Evolutionary conservation across 2,329 filamentous ascomycete genomes (phyloP).

Genomic region (Fusarium tanahbumbuense): DNA sequence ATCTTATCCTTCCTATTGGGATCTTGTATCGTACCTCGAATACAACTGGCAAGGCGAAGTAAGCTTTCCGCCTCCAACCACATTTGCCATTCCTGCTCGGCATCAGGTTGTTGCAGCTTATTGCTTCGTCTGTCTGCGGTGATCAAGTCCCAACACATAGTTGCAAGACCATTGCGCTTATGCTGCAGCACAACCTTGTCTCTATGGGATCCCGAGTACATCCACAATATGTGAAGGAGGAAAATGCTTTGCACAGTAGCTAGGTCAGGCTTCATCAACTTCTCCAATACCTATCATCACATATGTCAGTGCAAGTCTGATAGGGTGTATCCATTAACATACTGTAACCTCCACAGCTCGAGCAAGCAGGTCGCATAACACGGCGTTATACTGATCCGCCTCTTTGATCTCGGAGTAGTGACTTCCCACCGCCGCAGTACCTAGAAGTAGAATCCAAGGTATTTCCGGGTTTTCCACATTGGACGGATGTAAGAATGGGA

Average conservation of each 20-base stretch:
- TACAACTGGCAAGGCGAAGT: neutral
- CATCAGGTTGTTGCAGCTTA: fast-evolving
- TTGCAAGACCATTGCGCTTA: neutral
- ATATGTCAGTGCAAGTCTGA: fast-evolving
- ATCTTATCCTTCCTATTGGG: too few species aligned
- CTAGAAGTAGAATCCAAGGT: fast-evolving
- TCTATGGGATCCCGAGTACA: neutral
- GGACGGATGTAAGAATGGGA: neutral
- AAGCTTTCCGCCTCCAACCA: neutral
- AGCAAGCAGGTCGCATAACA: neutral
- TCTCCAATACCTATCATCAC: neutral
- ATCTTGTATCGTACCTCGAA: neutral
- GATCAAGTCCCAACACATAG: neutral
- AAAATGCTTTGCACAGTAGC: neutral
- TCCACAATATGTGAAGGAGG: neutral
- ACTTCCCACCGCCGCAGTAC: neutral
- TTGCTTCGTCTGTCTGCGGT: neutral
- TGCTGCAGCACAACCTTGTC: neutral
- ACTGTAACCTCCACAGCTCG: neutral
- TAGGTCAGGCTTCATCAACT: neutral
- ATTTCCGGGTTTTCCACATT: fast-evolving
- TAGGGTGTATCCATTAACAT: neutral
- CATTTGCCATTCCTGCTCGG: fast-evolving
- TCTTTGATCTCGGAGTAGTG: neutral
- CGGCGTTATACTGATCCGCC: fast-evolving